A percentile compares a stretch with the other conserved stretches of the same genome.
Evolutionary conservation across 192 early-diverging fungal species (phyloP).

Genomic region (Backusella mclennaniae): DNA sequence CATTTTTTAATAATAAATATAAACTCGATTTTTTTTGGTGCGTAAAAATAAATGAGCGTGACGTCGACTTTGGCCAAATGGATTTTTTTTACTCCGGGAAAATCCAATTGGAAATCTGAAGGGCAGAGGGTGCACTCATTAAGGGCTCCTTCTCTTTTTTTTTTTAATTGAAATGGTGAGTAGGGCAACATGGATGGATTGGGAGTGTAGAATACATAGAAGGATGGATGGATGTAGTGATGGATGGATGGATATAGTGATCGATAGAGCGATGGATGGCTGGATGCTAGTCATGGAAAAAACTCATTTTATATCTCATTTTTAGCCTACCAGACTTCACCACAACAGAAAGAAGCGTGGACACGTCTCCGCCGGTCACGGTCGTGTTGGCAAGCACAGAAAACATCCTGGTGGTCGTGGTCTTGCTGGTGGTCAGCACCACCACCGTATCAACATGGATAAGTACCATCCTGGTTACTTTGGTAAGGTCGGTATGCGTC

Average conservation of each 20-base stretch:
- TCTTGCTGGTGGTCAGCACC: slow-evolving; percentile 99
- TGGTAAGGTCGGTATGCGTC: slow-evolving; percentile 99
- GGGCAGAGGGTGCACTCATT: neutral
- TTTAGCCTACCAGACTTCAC: slow-evolving; percentile 80
- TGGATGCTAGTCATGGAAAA: neutral
- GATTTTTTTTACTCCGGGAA: neutral
- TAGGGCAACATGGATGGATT: neutral
- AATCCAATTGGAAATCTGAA: neutral
- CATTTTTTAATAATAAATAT: neutral
- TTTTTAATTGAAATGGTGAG: slow-evolving; percentile 22
- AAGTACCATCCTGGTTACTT: slow-evolving; percentile 99
- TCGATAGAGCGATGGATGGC: neutral
- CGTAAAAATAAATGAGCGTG: slow-evolving; percentile 6
- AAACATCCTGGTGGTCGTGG: slow-evolving; percentile 99
- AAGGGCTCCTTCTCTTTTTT: slow-evolving; percentile 13
- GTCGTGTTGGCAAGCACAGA: slow-evolving; percentile 99
- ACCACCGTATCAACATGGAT: slow-evolving; percentile 99
- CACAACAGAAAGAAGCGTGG: slow-evolving; percentile 97
- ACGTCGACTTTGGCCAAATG: neutral
- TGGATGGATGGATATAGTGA: neutral
- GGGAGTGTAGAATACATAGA: neutral
- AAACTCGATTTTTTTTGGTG: neutral
- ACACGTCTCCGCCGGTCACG: slow-evolving; percentile 99
- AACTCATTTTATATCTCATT: neutral
- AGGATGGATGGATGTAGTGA: neutral